phyloP scores from a whole-genome alignment of 768 basidiomycete species.

The Daedaleopsis nitida region DNA sequence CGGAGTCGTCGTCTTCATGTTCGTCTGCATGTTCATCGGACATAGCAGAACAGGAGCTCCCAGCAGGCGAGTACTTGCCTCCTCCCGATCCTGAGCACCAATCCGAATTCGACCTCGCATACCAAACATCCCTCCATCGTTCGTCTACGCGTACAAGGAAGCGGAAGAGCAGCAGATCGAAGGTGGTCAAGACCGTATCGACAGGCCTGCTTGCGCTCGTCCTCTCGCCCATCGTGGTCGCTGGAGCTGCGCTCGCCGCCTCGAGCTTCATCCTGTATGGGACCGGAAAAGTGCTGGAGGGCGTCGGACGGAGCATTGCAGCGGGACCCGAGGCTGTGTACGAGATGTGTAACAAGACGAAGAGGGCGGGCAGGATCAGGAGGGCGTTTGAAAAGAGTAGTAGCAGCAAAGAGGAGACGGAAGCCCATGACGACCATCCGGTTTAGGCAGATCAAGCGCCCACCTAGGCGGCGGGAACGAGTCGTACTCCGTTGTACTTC shows the following conservation, averaged over 20 bases:
- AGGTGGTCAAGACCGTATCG: not conserved
- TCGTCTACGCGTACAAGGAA: not conserved
- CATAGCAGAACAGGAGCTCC: not conserved
- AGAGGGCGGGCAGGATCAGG: not conserved
- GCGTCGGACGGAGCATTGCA: constrained; percentile 4
- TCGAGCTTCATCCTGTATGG: constrained; percentile 9
- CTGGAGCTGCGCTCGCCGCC: constrained; percentile 3
- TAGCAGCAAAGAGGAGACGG: not conserved
- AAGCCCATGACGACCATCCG: too few relatives aligned
- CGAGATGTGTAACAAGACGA: not conserved
- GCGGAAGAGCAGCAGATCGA: not conserved
- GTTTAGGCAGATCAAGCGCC: too few relatives aligned
- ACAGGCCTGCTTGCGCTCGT: constrained; percentile 7
- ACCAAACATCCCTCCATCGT: not conserved
- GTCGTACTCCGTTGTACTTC: too few relatives aligned
- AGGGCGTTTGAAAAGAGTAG: not conserved
- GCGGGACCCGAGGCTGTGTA: constrained; percentile 10
- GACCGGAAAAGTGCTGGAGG: constrained; percentile 12
- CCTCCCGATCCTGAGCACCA: not conserved
- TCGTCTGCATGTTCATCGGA: not conserved
- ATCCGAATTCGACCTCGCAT: not conserved
- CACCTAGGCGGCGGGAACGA: too few relatives aligned
- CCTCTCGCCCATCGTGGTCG: constrained; percentile 1
- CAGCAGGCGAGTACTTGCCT: not conserved
- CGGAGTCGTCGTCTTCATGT: not conserved